Conservation (phyloP, 192 early-diverging fungal genomes). For the Geranomyces variabilis region DNA sequence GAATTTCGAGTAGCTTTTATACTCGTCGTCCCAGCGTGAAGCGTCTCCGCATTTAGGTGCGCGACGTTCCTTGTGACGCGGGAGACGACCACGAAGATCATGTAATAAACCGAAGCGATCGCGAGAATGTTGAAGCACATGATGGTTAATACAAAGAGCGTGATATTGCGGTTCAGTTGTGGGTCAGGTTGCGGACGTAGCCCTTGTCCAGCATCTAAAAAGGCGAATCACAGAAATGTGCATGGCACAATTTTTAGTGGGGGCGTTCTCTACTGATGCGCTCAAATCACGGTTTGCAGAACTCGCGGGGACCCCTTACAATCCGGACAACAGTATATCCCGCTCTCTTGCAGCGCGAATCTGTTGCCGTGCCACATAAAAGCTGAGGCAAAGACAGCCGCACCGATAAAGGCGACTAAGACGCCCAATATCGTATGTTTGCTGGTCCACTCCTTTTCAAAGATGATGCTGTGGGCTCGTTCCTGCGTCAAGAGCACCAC, state of each 20-base stretch:
- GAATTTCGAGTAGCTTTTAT: neutral
- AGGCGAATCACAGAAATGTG: neutral
- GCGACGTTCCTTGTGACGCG: neutral
- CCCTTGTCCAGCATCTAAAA: neutral
- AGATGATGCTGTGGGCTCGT: conserved; percentile 14
- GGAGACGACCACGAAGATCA: conserved; percentile 13
- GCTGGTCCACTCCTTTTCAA: conserved; percentile 21
- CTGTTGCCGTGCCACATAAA: conserved; percentile 7
- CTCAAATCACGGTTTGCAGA: no score
- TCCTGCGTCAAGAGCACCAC: conserved; percentile 21
- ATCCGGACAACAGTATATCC: conserved; percentile 28
- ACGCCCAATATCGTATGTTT: conserved; percentile 1
- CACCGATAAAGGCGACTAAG: neutral
- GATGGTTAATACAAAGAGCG: neutral
- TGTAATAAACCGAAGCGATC: neutral
- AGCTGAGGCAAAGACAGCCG: neutral
- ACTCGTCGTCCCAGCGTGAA: neutral
- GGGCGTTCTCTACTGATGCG: no score
- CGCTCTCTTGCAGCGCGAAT: conserved; percentile 22
- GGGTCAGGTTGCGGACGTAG: conserved; percentile 26
- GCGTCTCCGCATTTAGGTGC: neutral
- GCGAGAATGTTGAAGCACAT: neutral
- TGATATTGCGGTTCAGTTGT: neutral
- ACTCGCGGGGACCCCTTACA: conserved; percentile 20
- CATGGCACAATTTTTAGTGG: neutral